phyloP scores from a whole-genome alignment of 2,329 filamentous ascomycete genomes.

The Claviceps sp. region DNA sequence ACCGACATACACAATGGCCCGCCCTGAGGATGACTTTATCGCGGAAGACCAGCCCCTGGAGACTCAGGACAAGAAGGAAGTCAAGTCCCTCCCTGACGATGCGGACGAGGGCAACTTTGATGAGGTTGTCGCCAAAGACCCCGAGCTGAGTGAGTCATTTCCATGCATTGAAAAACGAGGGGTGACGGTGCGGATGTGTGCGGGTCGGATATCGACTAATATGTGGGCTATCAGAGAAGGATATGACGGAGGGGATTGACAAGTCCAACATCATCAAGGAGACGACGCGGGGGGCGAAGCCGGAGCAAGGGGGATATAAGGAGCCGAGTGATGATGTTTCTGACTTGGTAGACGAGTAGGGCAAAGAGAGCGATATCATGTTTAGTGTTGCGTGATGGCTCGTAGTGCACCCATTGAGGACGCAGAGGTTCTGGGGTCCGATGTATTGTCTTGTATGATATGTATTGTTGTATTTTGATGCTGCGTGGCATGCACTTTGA shows the following conservation, averaged over 20 bases:
- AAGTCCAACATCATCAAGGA: constrained; percentile 4
- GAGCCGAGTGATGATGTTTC: constrained; percentile 3
- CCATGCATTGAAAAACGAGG: too few relatives aligned
- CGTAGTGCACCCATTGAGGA: too few relatives aligned
- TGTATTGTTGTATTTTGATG: too few relatives aligned
- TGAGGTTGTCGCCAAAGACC: constrained; percentile 1
- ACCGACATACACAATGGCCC: neutral
- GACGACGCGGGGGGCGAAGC: constrained; percentile 3
- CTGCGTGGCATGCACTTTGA: too few relatives aligned
- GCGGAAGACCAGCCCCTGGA: neutral
- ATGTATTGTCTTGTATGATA: too few relatives aligned
- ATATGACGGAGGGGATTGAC: constrained; percentile 2
- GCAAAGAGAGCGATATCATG: too few relatives aligned
- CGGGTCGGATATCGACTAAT: too few relatives aligned
- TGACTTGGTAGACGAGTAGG: constrained; percentile 2
- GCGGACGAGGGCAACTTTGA: constrained; percentile 1
- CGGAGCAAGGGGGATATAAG: neutral
- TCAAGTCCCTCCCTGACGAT: constrained; percentile 5
- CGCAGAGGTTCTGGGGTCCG: too few relatives aligned
- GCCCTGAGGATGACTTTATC: constrained; percentile 1
- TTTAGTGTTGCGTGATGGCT: neutral
- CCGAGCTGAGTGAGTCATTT: constrained; percentile 1
- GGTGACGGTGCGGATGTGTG: too few relatives aligned
- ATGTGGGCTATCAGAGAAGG: neutral
- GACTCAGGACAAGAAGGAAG: neutral